Evolutionary conservation across 345 rosid species (phyloP).

Genomic region (Eutrema japonicum): DNA sequence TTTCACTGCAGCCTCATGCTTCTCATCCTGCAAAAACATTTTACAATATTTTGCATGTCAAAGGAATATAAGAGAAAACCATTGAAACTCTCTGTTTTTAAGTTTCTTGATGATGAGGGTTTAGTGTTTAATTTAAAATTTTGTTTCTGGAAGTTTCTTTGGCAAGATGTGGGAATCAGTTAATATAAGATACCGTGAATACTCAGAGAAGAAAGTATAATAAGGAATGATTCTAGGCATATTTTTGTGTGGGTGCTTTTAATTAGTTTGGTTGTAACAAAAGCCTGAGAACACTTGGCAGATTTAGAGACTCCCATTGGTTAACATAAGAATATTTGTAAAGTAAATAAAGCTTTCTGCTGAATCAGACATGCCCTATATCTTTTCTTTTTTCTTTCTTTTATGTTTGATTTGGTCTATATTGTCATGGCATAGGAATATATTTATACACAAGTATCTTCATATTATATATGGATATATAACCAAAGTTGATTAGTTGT

Average conservation of each 20-base stretch:
- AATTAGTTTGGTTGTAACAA: slow-evolving; percentile 16
- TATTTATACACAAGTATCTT: slow-evolving; percentile 17
- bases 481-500: slow-evolving; percentile 25
- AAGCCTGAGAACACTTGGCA: slow-evolving; percentile 36
- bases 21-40: slow-evolving; percentile 52
- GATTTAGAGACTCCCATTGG: slow-evolving; percentile 32
- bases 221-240: slow-evolving; percentile 35
- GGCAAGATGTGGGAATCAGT: slow-evolving; percentile 21
- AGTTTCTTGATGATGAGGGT: background rate
- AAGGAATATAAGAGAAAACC: background rate
- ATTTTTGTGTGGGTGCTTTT: slow-evolving; percentile 6
- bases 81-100: background rate
- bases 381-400: background rate
- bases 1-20: slow-evolving; percentile 52
- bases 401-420: slow-evolving; percentile 26
- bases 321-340: slow-evolving; percentile 42
- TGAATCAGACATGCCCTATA: slow-evolving; percentile 25
- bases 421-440: slow-evolving; percentile 23
- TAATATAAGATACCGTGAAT: slow-evolving; percentile 2
- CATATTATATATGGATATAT: slow-evolving; percentile 15
- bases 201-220: background rate
- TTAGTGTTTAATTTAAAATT: background rate
- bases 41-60: background rate
- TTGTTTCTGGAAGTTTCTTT: slow-evolving; percentile 33
- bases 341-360: slow-evolving; percentile 42